A percentile compares a stretch with the other conserved stretches of the same genome.
phyloP scores from a whole-genome alignment of 495 filamentous ascomycete genomes.

The Usnea hakonensis region DNA sequence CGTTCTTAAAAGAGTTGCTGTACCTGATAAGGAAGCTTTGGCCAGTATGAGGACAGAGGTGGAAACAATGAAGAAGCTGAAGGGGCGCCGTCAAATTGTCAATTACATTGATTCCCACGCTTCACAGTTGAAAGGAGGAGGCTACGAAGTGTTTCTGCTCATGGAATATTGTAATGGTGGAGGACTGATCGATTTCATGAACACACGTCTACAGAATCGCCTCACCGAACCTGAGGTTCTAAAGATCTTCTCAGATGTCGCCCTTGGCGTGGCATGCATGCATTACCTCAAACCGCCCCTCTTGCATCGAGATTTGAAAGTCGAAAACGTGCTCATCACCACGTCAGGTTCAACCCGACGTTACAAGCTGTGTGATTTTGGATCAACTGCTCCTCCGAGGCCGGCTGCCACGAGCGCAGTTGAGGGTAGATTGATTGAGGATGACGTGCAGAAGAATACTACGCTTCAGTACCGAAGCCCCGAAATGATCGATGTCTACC shows the following conservation, averaged over 20 bases:
- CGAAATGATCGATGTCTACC: slow-evolving; percentile 97
- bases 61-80: slow-evolving; percentile 98
- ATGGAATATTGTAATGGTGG: slow-evolving; percentile 89
- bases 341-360: slow-evolving; percentile 47
- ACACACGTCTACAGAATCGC: slow-evolving; percentile 90
- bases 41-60: slow-evolving; percentile 97
- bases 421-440: slow-evolving; percentile 86
- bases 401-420: slow-evolving; percentile 75
- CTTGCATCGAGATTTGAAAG: slow-evolving; percentile 91
- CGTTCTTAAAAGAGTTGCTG: slow-evolving; percentile 94
- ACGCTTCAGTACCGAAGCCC: slow-evolving; percentile 96
- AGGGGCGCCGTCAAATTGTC: slow-evolving; percentile 92
- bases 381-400: slow-evolving; percentile 75
- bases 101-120: slow-evolving; percentile 98
- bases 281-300: slow-evolving; percentile 94
- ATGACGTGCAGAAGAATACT: slow-evolving; percentile 94
- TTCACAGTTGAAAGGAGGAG: slow-evolving; percentile 81
- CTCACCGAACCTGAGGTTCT: slow-evolving; percentile 96
- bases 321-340: slow-evolving; percentile 94
- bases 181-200: slow-evolving; percentile 99
- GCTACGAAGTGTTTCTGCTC: slow-evolving; percentile 94
- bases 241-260: slow-evolving; percentile 91
- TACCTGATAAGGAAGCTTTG: slow-evolving; percentile 88
- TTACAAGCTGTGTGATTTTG: slow-evolving; percentile 98
- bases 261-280: slow-evolving; percentile 97